Evolutionary conservation across 306 rosid species (phyloP).

Genomic region (Albizia julibrissin): DNA sequence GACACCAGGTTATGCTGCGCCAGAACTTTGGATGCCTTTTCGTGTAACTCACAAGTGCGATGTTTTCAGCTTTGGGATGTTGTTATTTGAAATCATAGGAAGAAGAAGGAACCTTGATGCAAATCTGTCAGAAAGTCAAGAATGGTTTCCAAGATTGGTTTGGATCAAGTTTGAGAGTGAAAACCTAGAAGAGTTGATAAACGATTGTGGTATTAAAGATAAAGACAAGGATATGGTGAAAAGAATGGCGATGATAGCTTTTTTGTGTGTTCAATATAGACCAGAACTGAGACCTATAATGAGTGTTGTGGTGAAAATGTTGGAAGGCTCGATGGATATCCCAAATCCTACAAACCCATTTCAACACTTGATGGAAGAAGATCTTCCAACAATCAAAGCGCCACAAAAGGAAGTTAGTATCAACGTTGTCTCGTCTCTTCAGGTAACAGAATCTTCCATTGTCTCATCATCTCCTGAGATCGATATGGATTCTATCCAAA

Average conservation of each 20-base stretch:
- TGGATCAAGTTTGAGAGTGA: conserved; percentile 32
- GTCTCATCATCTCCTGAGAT: background rate
- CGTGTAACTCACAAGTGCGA: conserved; percentile 47
- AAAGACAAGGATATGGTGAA: conserved; percentile 17
- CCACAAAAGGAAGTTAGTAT: background rate
- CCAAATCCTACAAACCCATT: conserved; percentile 39
- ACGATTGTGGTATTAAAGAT: conserved; percentile 34
- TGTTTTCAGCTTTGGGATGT: conserved; percentile 48
- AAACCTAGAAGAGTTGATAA: background rate
- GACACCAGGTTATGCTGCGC: conserved; percentile 47
- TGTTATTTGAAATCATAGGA: conserved; percentile 42
- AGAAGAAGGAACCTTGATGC: conserved; percentile 32
- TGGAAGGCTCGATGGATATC: conserved; percentile 42
- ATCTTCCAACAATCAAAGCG: background rate
- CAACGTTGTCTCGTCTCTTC: background rate
- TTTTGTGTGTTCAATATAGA: conserved; percentile 41
- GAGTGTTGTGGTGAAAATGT: conserved; percentile 44
- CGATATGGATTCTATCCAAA: background rate
- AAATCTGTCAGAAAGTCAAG: conserved; percentile 13
- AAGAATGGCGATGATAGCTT: conserved; percentile 35
- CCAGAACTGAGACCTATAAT: conserved; percentile 39
- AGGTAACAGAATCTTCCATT: background rate
- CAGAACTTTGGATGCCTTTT: conserved; percentile 45
- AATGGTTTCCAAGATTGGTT: conserved; percentile 40
- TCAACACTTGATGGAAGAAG: conserved; percentile 24